Conservation (phyloP, 768 basidiomycete genomes). For the Neoboletus brunneissimus region DNA sequence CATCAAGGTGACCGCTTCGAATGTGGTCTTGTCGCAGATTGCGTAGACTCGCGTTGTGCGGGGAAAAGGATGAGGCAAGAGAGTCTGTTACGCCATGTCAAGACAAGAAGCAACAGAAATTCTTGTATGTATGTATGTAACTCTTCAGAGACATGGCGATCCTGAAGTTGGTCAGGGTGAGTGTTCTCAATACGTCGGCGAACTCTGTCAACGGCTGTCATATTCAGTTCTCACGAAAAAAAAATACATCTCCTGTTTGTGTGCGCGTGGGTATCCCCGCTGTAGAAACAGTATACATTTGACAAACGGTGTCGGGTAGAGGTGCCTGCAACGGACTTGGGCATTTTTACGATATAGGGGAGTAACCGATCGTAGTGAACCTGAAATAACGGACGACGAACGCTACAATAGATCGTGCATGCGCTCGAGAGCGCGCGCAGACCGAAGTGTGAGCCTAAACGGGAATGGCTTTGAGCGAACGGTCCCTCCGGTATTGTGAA, state of each 20-base stretch:
- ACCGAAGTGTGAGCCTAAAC: neutral
- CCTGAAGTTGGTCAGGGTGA: neutral
- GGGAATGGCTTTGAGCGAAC: conserved; percentile 7
- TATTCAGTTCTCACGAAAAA: neutral
- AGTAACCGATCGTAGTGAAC: neutral
- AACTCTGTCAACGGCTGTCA: no score
- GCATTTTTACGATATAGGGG: no score
- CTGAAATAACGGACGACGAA: neutral
- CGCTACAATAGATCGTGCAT: neutral
- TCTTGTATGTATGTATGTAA: neutral
- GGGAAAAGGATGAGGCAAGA: neutral
- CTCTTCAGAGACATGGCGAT: neutral
- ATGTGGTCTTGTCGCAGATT: conserved; percentile 41
- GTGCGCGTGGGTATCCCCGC: neutral
- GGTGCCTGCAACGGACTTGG: no score
- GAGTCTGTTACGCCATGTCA: neutral
- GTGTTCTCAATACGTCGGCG: neutral
- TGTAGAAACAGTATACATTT: neutral
- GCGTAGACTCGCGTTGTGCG: neutral
- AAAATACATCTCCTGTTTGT: neutral
- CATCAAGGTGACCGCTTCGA: conserved; percentile 53
- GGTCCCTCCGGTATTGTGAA: conserved; percentile 3
- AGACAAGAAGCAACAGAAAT: neutral
- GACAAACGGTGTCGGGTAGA: neutral
- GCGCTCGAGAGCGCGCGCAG: neutral